Conservation (phyloP, 2,329 filamentous ascomycete species). For the Trichoderma sp. region DNA sequence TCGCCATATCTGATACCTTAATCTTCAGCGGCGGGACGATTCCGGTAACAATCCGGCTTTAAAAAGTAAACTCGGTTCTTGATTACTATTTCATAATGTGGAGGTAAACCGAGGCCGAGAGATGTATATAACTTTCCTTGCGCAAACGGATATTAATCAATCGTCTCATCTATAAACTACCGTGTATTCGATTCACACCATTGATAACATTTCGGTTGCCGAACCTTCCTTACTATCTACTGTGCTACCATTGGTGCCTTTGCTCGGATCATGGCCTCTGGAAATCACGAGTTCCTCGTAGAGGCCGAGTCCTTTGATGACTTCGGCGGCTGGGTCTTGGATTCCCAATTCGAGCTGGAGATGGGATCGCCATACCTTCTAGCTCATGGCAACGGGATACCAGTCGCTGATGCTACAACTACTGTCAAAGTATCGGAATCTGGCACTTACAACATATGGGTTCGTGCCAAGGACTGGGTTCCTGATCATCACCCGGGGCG, state of each 20-base stretch:
- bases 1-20: not conserved
- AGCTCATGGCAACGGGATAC: not conserved
- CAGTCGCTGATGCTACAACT: not conserved
- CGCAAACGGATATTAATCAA: not conserved
- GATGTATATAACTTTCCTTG: not conserved
- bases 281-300: not conserved
- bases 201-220: not conserved
- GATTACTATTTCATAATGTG: not conserved
- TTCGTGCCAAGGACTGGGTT: slow-evolving; percentile 12
- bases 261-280: not conserved
- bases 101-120: not conserved
- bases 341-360: slow-evolving; percentile 5
- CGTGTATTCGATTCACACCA: not conserved
- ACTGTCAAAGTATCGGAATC: not conserved
- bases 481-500: not conserved
- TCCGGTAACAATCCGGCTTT: not conserved
- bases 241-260: not conserved
- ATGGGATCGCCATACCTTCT: slow-evolving; percentile 6
- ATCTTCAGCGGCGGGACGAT: not conserved
- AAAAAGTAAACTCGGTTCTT: not conserved
- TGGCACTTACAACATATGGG: not conserved
- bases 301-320: slow-evolving; percentile 3
- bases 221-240: rapidly evolving
- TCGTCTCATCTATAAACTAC: not conserved
- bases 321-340: not conserved